Base-by-base conservation (phyloP, 1,284 basidiomycete genomes). In the Melampsora americana region DNA sequence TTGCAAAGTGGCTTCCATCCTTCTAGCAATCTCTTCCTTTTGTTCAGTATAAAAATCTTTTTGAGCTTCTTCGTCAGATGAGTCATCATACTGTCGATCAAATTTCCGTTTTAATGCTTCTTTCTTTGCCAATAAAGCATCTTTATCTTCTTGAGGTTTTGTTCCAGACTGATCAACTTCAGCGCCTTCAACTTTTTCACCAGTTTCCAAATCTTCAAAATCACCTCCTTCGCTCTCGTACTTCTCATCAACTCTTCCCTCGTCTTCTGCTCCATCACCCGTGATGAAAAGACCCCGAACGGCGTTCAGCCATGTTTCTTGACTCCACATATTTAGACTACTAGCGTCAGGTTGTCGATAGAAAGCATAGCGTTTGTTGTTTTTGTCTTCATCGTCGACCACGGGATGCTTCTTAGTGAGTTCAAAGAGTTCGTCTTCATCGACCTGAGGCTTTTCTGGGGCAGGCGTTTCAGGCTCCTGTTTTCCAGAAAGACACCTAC, bases 71-170 rank as follows among this genome's bases (percentile, higher is more conserved):
- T 86, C 85, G 74, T 83, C 83, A 77, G 91, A 90, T 0, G 92
- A 91, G 80, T 94, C 93, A 82, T 97, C 94, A 83, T 97, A 97
- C 83, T 96, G 91, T 81, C 94, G 92, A 84, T 99, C 92, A 82
- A 98, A 98, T 82, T 95, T 95, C 79, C 90, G 89, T 83, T 97
- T 97, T 77, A 98, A 87, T 0, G 88, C 89, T 80, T 91, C 92
- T 84, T 98, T 98, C 85, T 96, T 98, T 59, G 87, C 87, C 5
- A 90, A 88, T 39, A 97, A 87, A 53, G 59, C 66, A 12, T 26
- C 60, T 32, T 75, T 61, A 28, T 32, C 1, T 53, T 75, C 66
- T 5, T n/a, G 9, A 39, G 35, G 61, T 11, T 64, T 64, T 14
- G 26, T 5, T 14, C 85, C 85, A 74, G 84, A 83, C 26, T 50